Evolutionary conservation across 768 basidiomycete genomes (phyloP), one percentile per base, ranked within the genome.

Genomic region (Lentinula raphanica): DNA sequence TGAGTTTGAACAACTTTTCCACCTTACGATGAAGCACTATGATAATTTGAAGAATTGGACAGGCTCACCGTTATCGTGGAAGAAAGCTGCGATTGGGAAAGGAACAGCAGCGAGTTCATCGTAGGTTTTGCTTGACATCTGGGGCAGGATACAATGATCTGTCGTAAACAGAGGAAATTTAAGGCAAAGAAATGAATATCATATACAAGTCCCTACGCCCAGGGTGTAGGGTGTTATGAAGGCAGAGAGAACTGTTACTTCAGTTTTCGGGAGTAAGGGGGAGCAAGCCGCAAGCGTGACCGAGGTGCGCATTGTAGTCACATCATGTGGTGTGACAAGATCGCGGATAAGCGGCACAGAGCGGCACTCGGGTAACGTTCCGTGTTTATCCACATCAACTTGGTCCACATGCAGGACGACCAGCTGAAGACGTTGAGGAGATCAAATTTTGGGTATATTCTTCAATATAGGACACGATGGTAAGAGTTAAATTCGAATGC

Each of bases 401-500:
- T 1, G 2, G 17, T 39, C 36, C 29, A 11, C 27, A 56, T 56
- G 40, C 17, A 1, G 27, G 12, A 29, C 9, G 25, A 29, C 15
- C 21, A 48, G 27, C 35, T 54, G 23, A 57, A 49, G 29, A 5
- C 17, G 21, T 8, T 57, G 45, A 38, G 32, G 44, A 15, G 58
- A 1, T 71, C 73, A 6, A 81, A 87, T 60, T 91, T 89, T 63
- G 64, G 61, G 5, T 89, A 80, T 65, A 81, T 82, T 60, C 75
- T 88, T 23, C 66, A 75, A 12, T 86, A 90, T 65, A 79, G 80
- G 56, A 90, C 88, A 40, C 80, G 88, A 69, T 91, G 88, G 88
- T 88, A 49, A 62, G 80, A 62, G 46, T 59, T n/a, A n/a, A n/a
- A n/a, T n/a, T 49, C 17, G 25, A 7, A 32, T 46, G 25, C 57